Evolutionary conservation across 1,139 yeast genomes (phyloP), one percentile per base, ranked within the genome.

Genomic region (Pichia norvegensis): DNA sequence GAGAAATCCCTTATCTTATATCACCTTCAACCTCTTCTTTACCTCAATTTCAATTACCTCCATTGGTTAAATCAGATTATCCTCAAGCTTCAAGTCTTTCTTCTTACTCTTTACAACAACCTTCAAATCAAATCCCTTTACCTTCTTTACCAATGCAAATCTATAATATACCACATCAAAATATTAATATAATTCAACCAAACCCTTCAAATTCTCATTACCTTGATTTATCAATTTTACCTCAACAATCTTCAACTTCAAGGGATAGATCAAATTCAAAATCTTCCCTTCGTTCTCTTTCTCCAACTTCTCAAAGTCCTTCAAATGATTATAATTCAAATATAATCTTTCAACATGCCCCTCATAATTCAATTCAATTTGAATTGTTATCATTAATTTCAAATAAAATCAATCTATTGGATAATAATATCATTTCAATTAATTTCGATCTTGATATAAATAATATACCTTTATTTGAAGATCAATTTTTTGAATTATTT

Each of bases 21-120:
- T 38, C 31, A 29, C 35, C 23, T 13, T 19, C 33, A 11, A 20
- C 27, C 22, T 36, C 43, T 23, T 29, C 44, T n/a, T 4, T 33
- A 27, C 33, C 42, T 8, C n/a, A 39, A 4, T 45, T 47, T 23
- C 44, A 40, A 19, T 22, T 47, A 21, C 50, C 50, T 13, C 50
- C 50, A 29, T 42, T 47, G 4, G 29, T 38, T 29, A 20, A 36
- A 27, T 27, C 31, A 10, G 31, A 27, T 27, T 27, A 23, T 23
- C 25, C 4, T 3, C 31, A 27, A 27, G 2, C 13, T 27, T 27
- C 11, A 31, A 31, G 11, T 4, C 21, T 47, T 33, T 40, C 54
- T 4, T 40, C 51, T 11, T 54, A 49, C 22, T 45, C 52, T 29
- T 33, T 54, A n/a, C 52, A 54, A 25, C 36, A 45, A 31, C 16